phyloP scores from a whole-genome alignment of 371 early-diverging fungal genomes.

The Lichtheimia ramosa region DNA sequence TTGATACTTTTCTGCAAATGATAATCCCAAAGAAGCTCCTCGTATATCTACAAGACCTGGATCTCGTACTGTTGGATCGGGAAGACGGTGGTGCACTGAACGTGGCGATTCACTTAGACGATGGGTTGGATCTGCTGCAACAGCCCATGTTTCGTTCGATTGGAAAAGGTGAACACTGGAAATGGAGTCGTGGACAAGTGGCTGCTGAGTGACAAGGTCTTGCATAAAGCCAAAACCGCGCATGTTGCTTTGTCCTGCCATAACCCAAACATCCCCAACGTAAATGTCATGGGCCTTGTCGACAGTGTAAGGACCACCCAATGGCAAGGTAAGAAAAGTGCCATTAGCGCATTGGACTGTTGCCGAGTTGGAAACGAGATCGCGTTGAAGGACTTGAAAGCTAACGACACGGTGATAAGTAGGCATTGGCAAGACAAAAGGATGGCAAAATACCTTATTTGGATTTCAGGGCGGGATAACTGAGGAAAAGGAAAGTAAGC shows the following conservation, averaged over 20 bases:
- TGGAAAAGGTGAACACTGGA: conserved; percentile 24
- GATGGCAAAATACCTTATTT: too few species aligned
- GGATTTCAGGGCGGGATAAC: too few species aligned
- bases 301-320: conserved; percentile 37
- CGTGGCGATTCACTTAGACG: conserved; percentile 24
- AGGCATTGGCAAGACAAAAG: not conserved
- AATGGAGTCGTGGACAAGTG: not conserved
- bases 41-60: conserved; percentile 21
- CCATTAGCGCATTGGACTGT: conserved; percentile 14
- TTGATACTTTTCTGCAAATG: conserved; percentile 29
- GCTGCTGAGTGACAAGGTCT: conserved; percentile 4
- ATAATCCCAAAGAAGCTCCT: conserved; percentile 32
- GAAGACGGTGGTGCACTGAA: conserved; percentile 28
- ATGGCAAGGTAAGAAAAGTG: not conserved
- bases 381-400: conserved; percentile 39
- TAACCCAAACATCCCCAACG: conserved; percentile 49
- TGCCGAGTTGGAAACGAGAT: conserved; percentile 17
- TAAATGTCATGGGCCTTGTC: conserved; percentile 20
- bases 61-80: conserved; percentile 38
- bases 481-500: too few species aligned
- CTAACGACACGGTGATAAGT: conserved; percentile 5
- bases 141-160: conserved; percentile 34
- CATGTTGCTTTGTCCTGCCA: conserved; percentile 55
- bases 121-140: conserved; percentile 34
- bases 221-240: conserved; percentile 35